Evolutionary conservation across 192 early-diverging fungal genomes (phyloP).

Genomic region (Chytriomyces hyalinus): DNA sequence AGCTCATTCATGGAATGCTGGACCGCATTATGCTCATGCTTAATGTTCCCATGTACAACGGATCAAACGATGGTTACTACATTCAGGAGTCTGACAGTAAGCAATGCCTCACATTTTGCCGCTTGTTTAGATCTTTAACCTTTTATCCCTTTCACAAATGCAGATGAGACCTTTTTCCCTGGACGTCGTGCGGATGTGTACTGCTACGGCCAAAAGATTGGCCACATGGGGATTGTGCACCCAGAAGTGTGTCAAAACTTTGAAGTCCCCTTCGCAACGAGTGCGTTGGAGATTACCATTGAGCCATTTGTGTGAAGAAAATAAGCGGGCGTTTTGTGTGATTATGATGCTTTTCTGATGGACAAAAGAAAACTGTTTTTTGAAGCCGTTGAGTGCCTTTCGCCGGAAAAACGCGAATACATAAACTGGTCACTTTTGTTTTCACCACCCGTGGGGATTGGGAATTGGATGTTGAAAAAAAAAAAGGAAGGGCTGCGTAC

Average conservation of each 20-base stretch:
- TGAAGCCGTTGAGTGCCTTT: background rate
- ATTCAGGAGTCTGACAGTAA: conserved; percentile 77
- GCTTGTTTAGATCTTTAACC: conserved; percentile 3
- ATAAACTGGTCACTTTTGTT: too few relatives aligned
- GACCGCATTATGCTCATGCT: conserved; percentile 90
- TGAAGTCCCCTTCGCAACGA: conserved; percentile 83
- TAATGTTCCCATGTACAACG: conserved; percentile 50
- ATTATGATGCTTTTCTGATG: background rate
- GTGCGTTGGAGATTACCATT: conserved; percentile 91
- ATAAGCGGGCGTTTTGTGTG: background rate
- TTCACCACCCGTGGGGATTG: too few relatives aligned
- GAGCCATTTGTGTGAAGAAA: conserved; percentile 86
- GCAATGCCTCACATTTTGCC: conserved; percentile 25
- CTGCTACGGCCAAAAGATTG: conserved; percentile 68
- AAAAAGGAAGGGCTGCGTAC: too few relatives aligned
- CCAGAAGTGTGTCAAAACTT: conserved; percentile 87
- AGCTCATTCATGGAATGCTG: conserved; percentile 89
- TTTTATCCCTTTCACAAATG: background rate
- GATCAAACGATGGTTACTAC: conserved; percentile 72
- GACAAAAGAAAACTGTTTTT: background rate
- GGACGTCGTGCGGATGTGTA: conserved; percentile 90
- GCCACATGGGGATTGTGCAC: conserved; percentile 90
- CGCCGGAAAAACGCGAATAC: too few relatives aligned
- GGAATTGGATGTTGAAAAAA: too few relatives aligned
- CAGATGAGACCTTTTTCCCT: conserved; percentile 86